A percentile compares a stretch with the other conserved stretches of the same genome.
Evolutionary conservation across 202 grass and related monocot genomes (phyloP).

Genomic region (Musa balbisiana): DNA sequence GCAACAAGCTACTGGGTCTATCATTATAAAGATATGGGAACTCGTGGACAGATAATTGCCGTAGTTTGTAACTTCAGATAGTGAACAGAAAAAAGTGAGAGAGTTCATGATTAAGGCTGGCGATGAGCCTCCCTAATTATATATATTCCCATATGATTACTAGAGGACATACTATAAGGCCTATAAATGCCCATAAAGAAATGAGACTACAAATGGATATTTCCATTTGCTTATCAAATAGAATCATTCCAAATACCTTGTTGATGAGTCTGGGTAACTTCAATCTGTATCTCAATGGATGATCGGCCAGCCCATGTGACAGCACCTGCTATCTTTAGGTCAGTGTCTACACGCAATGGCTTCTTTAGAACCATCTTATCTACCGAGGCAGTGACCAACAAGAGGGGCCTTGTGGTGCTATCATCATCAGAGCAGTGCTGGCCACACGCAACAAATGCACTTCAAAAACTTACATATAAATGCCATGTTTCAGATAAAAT

Average conservation of each 20-base stretch:
- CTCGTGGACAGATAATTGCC: too few species aligned
- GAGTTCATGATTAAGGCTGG: too few species aligned
- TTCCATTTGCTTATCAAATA: background rate
- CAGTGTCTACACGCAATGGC: slow-evolving; percentile 60
- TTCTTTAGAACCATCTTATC: slow-evolving; percentile 91
- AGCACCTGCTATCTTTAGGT: slow-evolving; percentile 73
- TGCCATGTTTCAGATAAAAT: background rate
- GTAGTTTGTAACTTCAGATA: too few species aligned
- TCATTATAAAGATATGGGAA: background rate
- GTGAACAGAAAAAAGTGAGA: too few species aligned
- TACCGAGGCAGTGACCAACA: slow-evolving; percentile 84
- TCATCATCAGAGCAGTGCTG: slow-evolving; percentile 94
- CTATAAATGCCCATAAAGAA: too few species aligned
- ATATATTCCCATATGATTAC: too few species aligned
- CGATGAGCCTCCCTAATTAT: too few species aligned
- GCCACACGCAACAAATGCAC: slow-evolving; percentile 1
- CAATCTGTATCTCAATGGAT: slow-evolving; percentile 95
- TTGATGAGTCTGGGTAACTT: slow-evolving; percentile 75
- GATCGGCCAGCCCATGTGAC: slow-evolving; percentile 92
- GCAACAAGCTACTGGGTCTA: too few species aligned
- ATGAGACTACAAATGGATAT: too few species aligned
- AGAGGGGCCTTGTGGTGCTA: slow-evolving; percentile 82
- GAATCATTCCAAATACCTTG: slow-evolving; percentile 32
- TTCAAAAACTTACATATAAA: background rate
- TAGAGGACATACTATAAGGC: too few species aligned